Evolutionary conservation across 192 early-diverging fungal species (phyloP), one percentile per base, ranked within the genome.

Genomic region (Backusella morwellensis): DNA sequence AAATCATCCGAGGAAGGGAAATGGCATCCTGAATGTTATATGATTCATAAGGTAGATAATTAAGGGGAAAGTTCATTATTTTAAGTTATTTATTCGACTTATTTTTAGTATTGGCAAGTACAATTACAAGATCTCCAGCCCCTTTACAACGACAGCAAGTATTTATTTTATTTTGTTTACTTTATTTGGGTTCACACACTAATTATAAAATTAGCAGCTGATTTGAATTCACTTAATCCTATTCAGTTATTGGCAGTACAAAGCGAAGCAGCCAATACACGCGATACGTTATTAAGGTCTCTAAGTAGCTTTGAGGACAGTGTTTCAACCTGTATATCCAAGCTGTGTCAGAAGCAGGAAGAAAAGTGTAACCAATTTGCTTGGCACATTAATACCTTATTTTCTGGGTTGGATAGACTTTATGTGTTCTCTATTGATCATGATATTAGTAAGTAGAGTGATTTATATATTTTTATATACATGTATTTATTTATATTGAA

Each of bases 11-110:
- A 91, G 92, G 91, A 59, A 11, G 50, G 63, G 34, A 66, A 92
- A 72, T 97, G 95, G 95, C 95, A 97, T 80, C 93, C 94, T 5
- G 92, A 94, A 77, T 97, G 95, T 80, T 97, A 95, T 85, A 96
- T 96, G 94, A 94, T 97, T 68, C 92, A 92, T 82, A 94, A 95
- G 85, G 88, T 90, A 42, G 19, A 68, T 34, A 35, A 35, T 35
- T 34, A 68, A 68, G 12, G 4, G 9, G 6, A 19, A 19, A 15
- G 40, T 41, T 17, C 15, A 34, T 29, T 66, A 34, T 3, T 32
- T 32, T 32, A 32, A 66, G 29, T 14, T 56, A 75, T 66, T 75
- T 66, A 35, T 75, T 66, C 26, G 66, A 75, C 73, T 36, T 26
- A 47, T 68, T 50, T 66, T 42, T 75, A 52, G 40, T 54, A 77